Base-by-base conservation (phyloP, 1,284 basidiomycete species). In the Rhodofomes roseus region DNA sequence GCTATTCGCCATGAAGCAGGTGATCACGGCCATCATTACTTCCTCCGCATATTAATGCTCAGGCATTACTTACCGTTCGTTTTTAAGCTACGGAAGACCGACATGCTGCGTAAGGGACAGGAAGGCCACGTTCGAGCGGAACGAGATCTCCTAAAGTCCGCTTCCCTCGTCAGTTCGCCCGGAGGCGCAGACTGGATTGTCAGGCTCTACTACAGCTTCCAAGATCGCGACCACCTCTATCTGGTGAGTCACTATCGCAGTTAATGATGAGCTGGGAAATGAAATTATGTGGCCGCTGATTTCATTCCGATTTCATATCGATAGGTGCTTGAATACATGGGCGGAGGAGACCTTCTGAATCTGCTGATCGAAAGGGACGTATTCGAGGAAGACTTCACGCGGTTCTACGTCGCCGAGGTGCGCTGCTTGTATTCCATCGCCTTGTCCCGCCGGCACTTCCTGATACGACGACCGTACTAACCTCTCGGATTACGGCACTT, bases 101-200 rank as follows among this genome's bases (percentile, higher is more conserved):
- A 98, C 73, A 98, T 98, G 95, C 82, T 98, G 66, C 88, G 93
- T 53, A 96, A 96, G 77, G 95, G 93, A n/a, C 96, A 98, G 76
- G 96, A 98, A 78, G 96, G 95, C 2, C 95, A 96, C 73, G 90
- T 96, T 66, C 86, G 93, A 37, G 94, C 95, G 37, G 93, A 96
- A 72, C 84, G 94, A 69, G 93, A 96, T 68, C 79, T 96, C 56
- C 84, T 96, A 66, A 92, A 90, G 75, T 87, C 89, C 39, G 93
- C 88, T 41, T 86, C 89, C 34, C 75, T 90, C 66, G 82, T 90
- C 65, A 81, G 81, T 69, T 84, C 87, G 57, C 82, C 86, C 60
- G 82, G 82, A 61, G 83, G 85, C 50, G 86, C 89, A 56, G 89
- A 94, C 67, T 98, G 96, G 95, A 98, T 98, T 68, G 95, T 98